A percentile compares a stretch with the other conserved stretches of the same genome.
Evolutionary conservation across 192 early-diverging fungal genomes (phyloP).

Genomic region (Gorgonomyces haynaldii): DNA sequence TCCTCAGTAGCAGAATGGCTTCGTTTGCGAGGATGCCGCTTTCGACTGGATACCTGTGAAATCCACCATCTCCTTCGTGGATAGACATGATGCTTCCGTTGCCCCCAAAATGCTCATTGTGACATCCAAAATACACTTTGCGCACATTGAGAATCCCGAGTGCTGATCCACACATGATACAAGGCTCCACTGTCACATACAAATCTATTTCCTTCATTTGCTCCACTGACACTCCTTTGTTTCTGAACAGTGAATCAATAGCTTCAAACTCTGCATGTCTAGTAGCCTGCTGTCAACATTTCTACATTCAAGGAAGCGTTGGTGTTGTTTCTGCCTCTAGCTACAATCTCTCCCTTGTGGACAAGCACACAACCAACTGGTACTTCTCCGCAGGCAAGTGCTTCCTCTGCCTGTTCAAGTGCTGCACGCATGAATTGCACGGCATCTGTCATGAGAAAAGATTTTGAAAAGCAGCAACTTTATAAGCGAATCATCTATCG

Average conservation of each 20-base stretch:
- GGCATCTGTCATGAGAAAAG: too few species aligned
- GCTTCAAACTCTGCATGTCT: conserved; percentile 92
- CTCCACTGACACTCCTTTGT: conserved; percentile 10
- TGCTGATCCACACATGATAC: conserved; percentile 95
- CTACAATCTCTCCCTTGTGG: conserved; percentile 51
- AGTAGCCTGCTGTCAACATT: conserved; percentile 49
- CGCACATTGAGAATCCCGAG: conserved; percentile 67
- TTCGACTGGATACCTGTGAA: conserved; percentile 1
- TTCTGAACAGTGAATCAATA: conserved; percentile 78
- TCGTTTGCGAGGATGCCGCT: conserved; percentile 66
- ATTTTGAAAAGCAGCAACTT: too few species aligned
- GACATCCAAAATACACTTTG: conserved; percentile 83
- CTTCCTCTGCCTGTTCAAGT: conserved; percentile 59
- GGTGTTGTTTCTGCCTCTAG: conserved; percentile 74
- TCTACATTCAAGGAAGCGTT: conserved; percentile 76
- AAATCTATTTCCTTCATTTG: conserved; percentile 41
- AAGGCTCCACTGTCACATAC: conserved; percentile 97
- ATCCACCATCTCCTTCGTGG: conserved; percentile 28
- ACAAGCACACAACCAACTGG: conserved; percentile 97
- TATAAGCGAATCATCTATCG: too few species aligned
- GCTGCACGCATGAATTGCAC: too few species aligned
- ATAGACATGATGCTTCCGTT: conserved; percentile 82
- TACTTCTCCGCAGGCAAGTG: conserved; percentile 70
- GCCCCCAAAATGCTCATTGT: conserved; percentile 92
- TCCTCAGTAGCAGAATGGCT: conserved; percentile 73